Evolutionary conservation across 495 filamentous ascomycete genomes (phyloP), one percentile per base, ranked within the genome.

Genomic region (Talaromyces stipitatus): DNA sequence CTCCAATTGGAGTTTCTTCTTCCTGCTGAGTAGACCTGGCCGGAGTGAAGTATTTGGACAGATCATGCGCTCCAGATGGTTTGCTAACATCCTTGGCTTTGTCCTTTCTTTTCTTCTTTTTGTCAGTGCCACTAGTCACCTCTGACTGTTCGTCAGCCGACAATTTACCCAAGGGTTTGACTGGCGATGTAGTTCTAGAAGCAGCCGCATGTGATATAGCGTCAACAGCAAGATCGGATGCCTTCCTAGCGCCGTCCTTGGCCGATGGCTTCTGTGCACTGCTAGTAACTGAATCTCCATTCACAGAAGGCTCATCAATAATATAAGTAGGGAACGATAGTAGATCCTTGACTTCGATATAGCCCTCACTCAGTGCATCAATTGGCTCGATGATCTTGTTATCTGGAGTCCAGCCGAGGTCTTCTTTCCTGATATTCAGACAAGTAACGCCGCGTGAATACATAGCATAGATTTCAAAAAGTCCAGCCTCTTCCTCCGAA

Each of bases 381-480:
- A 91, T 76, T 1, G 87, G 75, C 56, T 83, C 69, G 36, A 96
- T 74, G 54, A 91, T 87, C 69, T 91, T 94, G 69, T 88, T 91
- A 30, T 97, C 90, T 32, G 80, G 73, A 56, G 82, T 85, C 91
- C 90, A 97, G 4, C 95, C 94, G 54, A 99, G 72, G 69, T 97
- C 92, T 47, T 85, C 82, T 68, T 89, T 87, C 68, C 86, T 92
- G 63, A 99, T 82, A 63, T 80, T 85, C 28, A 97, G 62, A 64
- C 87, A 90, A 1, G 90, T 91, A 41, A 97, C 91, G 58, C 95
- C 95, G 69, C 90, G 94, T 7, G 94, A 95, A 69, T 99, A 92
- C 86, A 96, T 95, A 20, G 89, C 88, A 69, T 97, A 99, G 7
- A 99, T 82, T 74, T 97, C 95, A 62, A 97, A 97, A 50, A 96